phyloP scores from a whole-genome alignment of 495 filamentous ascomycete genomes.

The Paragyromitra xinjiangensis region DNA sequence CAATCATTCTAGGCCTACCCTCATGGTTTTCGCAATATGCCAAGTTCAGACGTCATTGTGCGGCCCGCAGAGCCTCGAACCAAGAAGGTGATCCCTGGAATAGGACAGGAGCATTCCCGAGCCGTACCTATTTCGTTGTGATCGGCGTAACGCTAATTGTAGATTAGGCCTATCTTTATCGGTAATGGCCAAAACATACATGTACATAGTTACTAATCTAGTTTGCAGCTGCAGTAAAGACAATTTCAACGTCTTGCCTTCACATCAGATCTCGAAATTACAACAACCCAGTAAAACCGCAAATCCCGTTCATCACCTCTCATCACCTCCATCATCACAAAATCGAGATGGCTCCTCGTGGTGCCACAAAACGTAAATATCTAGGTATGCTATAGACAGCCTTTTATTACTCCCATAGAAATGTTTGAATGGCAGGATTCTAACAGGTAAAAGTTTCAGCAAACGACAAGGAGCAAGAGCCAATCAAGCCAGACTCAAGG shows the following conservation, averaged over 20 bases:
- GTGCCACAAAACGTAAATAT: constrained; percentile 35
- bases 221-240: constrained; percentile 5
- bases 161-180: background rate
- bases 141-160: constrained; percentile 28
- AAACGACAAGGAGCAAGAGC: constrained; percentile 15
- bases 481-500: background rate
- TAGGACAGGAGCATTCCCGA: constrained; percentile 6
- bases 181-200: background rate
- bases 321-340: background rate
- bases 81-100: constrained; percentile 17
- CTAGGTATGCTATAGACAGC: constrained; percentile 24
- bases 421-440: background rate
- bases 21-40: constrained; percentile 19
- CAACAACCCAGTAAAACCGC: background rate
- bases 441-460: constrained; percentile 3
- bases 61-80: constrained; percentile 37
- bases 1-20: background rate
- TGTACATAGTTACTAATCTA: constrained; percentile 3
- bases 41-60: constrained; percentile 33
- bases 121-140: background rate
- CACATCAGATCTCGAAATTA: background rate
- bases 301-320: background rate
- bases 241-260: constrained; percentile 19
- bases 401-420: background rate
- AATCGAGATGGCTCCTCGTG: constrained; percentile 20